Evolutionary conservation across 257 asterid species (phyloP).

Genomic region (Solanum lignicaule): DNA sequence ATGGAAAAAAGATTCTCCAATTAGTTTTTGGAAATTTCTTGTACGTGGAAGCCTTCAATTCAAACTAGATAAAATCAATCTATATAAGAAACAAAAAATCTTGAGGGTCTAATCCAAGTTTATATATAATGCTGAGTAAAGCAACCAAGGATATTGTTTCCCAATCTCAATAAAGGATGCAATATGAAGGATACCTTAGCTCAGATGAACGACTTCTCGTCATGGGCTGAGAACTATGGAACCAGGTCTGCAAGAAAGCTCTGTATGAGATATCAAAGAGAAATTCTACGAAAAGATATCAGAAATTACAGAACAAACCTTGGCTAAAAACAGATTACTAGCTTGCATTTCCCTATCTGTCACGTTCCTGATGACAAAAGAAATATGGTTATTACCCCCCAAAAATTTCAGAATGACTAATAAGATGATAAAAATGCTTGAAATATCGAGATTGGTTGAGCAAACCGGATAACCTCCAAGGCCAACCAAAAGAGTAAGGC

Average conservation of each 20-base stretch:
- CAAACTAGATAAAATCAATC: background rate
- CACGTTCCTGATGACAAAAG: constrained; percentile 25
- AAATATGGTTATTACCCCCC: background rate
- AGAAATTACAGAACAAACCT: constrained; percentile 23
- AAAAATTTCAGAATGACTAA: background rate
- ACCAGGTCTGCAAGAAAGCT: constrained; percentile 59
- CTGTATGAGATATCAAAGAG: constrained; percentile 2
- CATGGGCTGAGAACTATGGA: constrained; percentile 85
- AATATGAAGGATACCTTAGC: constrained; percentile 37
- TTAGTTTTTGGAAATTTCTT: background rate
- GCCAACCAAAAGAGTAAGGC: background rate
- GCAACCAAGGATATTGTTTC: background rate
- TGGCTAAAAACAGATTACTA: constrained; percentile 52
- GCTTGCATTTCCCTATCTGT: constrained; percentile 47
- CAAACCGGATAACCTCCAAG: background rate
- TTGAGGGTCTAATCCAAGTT: background rate
- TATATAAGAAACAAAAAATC: background rate
- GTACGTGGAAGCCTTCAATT: background rate
- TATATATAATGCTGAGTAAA: background rate
- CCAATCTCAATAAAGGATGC: background rate
- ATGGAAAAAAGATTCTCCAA: background rate
- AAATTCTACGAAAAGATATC: background rate
- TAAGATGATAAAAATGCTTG: background rate
- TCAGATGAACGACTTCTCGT: constrained; percentile 71
- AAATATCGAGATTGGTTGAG: background rate